phyloP scores from a whole-genome alignment of 805 yeast genomes.

The Danielozyma ontarioensis region DNA sequence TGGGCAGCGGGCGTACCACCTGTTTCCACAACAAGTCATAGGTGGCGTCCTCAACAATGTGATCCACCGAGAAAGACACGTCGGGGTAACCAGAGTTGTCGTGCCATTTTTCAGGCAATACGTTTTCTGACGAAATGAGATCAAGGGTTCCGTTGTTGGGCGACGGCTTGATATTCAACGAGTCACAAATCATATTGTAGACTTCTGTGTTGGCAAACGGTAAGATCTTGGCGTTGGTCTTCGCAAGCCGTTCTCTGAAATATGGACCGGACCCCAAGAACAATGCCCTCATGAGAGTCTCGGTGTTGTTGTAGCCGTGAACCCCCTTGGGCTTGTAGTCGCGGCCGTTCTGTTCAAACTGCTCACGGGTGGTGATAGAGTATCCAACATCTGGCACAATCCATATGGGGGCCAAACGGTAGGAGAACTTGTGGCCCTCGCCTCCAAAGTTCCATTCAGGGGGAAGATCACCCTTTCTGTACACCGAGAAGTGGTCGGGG shows the following conservation, averaged over 20 bases:
- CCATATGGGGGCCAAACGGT: constrained; percentile 82
- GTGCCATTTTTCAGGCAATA: constrained; percentile 40
- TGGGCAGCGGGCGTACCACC: constrained; percentile 4
- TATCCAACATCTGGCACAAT: constrained; percentile 80
- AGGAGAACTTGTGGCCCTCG: constrained; percentile 36
- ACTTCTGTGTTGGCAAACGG: constrained; percentile 75
- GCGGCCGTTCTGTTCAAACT: constrained; percentile 43
- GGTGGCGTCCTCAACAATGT: constrained; percentile 43
- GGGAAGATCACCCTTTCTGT: constrained; percentile 49
- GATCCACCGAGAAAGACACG: constrained; percentile 42
- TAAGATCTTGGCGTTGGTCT: constrained; percentile 26
- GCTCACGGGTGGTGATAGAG: constrained; percentile 57
- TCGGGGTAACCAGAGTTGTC: constrained; percentile 47
- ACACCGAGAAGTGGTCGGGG: constrained; percentile 42
- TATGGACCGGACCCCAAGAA: constrained; percentile 81
- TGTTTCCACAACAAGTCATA: constrained; percentile 41
- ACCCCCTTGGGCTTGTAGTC: constrained; percentile 67
- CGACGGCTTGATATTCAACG: constrained; percentile 46
- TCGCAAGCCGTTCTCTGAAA: constrained; percentile 38
- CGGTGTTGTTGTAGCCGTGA: constrained; percentile 80
- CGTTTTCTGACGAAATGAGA: constrained; percentile 18
- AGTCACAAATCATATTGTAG: constrained; percentile 69
- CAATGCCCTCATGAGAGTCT: constrained; percentile 75
- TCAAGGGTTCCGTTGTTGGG: constrained; percentile 52
- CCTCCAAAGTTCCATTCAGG: constrained; percentile 54